phyloP scores from a whole-genome alignment of 2,329 filamentous ascomycete species.

The Fusarium nematophilum region DNA sequence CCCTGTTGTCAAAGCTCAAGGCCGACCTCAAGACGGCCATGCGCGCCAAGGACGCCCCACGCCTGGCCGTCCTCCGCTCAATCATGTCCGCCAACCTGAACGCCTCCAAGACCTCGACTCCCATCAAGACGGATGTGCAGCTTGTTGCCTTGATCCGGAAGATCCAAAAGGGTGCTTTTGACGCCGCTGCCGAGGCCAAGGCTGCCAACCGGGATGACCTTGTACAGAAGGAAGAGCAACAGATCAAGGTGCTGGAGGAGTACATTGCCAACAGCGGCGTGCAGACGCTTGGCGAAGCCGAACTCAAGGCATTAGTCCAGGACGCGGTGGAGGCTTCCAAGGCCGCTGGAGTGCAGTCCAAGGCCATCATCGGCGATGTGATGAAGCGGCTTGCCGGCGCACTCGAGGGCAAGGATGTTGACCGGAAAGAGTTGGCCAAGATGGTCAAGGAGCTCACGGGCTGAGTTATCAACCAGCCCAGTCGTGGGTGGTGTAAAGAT shows the following conservation, averaged over 20 bases:
- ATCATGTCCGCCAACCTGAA: constrained; percentile 79
- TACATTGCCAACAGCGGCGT: constrained; percentile 72
- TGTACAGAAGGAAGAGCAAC: constrained; percentile 74
- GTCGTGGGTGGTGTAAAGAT: constrained; percentile 31
- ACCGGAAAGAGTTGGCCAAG: constrained; percentile 69
- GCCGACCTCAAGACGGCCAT: constrained; percentile 74
- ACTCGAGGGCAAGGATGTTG: constrained; percentile 72
- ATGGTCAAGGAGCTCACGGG: constrained; percentile 66
- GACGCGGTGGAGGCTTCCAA: constrained; percentile 63
- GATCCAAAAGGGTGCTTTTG: constrained; percentile 66
- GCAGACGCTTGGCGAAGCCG: constrained; percentile 66
- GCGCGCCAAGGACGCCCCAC: constrained; percentile 71
- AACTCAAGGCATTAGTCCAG: constrained; percentile 66
- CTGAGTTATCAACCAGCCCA: constrained; percentile 6
- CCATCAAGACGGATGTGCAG: constrained; percentile 77
- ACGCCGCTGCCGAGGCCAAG: constrained; percentile 73
- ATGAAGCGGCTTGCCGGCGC: constrained; percentile 69
- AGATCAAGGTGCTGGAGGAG: constrained; percentile 73
- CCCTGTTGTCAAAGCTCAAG: constrained; percentile 65
- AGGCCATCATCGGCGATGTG: constrained; percentile 67
- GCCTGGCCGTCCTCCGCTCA: constrained; percentile 75
- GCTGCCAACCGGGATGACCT: constrained; percentile 74
- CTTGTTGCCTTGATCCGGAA: constrained; percentile 76
- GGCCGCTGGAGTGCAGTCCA: constrained; percentile 56
- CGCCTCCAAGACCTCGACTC: constrained; percentile 76